These are phyloP conservation scores for Debaryomyces maramus DNA, from an alignment of 805 yeast genomes.

Conservation along the genomic window DNA sequence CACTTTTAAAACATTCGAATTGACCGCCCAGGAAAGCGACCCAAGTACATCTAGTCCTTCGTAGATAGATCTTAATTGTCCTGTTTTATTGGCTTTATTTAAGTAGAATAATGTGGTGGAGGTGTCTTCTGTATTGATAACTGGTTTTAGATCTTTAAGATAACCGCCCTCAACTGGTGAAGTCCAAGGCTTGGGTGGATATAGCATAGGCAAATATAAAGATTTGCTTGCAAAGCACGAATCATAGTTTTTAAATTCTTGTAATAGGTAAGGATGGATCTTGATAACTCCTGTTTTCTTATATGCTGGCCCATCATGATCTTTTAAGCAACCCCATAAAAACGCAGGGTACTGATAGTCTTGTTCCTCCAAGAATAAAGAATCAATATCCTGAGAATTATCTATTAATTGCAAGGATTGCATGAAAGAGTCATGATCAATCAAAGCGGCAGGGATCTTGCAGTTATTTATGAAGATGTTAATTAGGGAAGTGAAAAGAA, in stretches of 20 bases:
- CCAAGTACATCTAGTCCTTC: slow-evolving; percentile 30
- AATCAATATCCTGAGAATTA: neutral
- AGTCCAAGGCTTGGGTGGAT: slow-evolving; percentile 38
- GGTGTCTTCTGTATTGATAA: slow-evolving; percentile 21
- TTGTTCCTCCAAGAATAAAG: slow-evolving; percentile 4
- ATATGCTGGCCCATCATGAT: neutral
- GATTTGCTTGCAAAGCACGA: slow-evolving; percentile 12
- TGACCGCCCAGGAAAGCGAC: slow-evolving; percentile 36
- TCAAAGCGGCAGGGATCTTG: slow-evolving; percentile 8
- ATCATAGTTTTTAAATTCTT: slow-evolving; percentile 12
- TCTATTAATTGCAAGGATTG: slow-evolving; percentile 7
- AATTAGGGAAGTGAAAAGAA: slow-evolving; percentile 18
- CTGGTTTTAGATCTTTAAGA: slow-evolving; percentile 23
- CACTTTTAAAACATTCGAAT: slow-evolving; percentile 22
- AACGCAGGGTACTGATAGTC: slow-evolving; percentile 12
- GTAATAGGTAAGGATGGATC: slow-evolving; percentile 23
- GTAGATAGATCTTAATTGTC: slow-evolving; percentile 33
- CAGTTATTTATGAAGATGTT: slow-evolving; percentile 16
- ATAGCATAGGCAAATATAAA: slow-evolving; percentile 37
- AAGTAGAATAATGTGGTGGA: slow-evolving; percentile 19
- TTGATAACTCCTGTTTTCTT: slow-evolving; percentile 18
- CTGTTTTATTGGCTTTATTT: slow-evolving; percentile 26
- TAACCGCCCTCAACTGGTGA: slow-evolving; percentile 37
- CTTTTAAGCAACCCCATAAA: slow-evolving; percentile 5
- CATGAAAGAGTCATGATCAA: slow-evolving; percentile 7